A percentile compares a stretch with the other conserved stretches of the same genome.
phyloP scores from a whole-genome alignment of 2,329 filamentous ascomycete species.

The Ceratocystis colombiana region DNA sequence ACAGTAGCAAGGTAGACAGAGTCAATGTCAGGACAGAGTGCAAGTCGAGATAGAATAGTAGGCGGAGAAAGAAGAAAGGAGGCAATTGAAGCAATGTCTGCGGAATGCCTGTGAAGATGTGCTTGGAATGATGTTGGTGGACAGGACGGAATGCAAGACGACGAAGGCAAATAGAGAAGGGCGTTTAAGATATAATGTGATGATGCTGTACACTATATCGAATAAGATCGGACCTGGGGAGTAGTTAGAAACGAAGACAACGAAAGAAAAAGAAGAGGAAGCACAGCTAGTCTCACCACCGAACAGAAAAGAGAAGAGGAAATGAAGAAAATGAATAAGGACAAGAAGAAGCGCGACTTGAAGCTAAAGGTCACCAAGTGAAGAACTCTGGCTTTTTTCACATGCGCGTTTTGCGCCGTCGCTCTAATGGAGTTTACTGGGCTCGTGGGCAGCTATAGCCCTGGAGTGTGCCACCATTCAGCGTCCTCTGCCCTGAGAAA shows the following conservation, averaged over 20 bases:
- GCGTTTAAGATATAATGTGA: background rate
- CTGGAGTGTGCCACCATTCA: background rate
- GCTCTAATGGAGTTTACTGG: background rate
- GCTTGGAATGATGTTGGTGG: conserved; percentile 14
- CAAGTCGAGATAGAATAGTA: background rate
- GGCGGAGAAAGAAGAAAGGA: background rate
- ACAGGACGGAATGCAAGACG: background rate
- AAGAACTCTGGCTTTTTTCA: background rate
- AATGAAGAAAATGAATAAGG: background rate
- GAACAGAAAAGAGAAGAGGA: background rate
- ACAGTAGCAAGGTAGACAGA: background rate
- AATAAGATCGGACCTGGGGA: background rate
- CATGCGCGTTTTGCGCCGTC: background rate
- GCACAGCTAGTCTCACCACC: background rate
- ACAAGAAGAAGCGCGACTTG: background rate
- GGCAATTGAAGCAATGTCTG: background rate
- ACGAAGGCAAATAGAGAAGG: background rate
- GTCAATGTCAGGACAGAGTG: background rate
- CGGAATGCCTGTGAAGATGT: background rate
- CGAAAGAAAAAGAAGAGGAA: conserved; percentile 6
- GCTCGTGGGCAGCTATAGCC: background rate
- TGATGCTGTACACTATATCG: background rate
- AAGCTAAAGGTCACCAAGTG: background rate
- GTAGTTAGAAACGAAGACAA: background rate
- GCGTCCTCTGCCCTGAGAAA: background rate